Evolutionary conservation across 2,329 filamentous ascomycete genomes (phyloP), one percentile per base, ranked within the genome.

Genomic region (Tolypocladium ophioglossoides): DNA sequence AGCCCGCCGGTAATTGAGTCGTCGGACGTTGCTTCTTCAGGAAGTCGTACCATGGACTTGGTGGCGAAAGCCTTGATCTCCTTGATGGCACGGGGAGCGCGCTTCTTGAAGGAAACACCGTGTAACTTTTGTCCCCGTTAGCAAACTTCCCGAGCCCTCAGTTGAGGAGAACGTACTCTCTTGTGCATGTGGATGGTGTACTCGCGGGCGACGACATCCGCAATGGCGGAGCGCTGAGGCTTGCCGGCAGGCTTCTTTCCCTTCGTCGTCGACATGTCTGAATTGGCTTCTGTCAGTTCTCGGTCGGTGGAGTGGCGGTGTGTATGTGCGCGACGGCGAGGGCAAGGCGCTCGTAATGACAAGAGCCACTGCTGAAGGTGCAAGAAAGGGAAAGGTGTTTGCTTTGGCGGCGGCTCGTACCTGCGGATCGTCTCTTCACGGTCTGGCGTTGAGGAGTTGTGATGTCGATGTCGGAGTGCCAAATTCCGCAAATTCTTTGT

Each of bases 131-230:
- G 38, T 40, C 22, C 32, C 39, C n/a, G 59, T 61, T 55, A 61
- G 59, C 51, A 49, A 61, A 58, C n/a, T n/a, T 18, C 55, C 50
- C 53, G 55, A 59, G 56, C 57, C 51, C 46, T 55, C 54, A 51
- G 37, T 51, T 50, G 58, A 53, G 41, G 48, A n/a, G 18, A 59
- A 72, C 70, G 56, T 72, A 73, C 70, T 63, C 92, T 88, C 89
- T 96, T 97, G 89, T 99, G 94, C 70, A 99, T 82, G 85, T 99
- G 92, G 82, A 99, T 97, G 78, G 94, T 99, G 86, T 99, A 99
- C 84, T 99, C 95, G 84, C 94, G 90, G 71, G 94, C 87, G 77
- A 99, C 92, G 74, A 99, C 95, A 79, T 99, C 92, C 78, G 90
- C 86, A 78, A 99, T 96, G 81, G 95, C 95, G 78, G 90, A 96